phyloP scores from a whole-genome alignment of 2,329 filamentous ascomycete species.

The Pestalotiopsis sp. region DNA sequence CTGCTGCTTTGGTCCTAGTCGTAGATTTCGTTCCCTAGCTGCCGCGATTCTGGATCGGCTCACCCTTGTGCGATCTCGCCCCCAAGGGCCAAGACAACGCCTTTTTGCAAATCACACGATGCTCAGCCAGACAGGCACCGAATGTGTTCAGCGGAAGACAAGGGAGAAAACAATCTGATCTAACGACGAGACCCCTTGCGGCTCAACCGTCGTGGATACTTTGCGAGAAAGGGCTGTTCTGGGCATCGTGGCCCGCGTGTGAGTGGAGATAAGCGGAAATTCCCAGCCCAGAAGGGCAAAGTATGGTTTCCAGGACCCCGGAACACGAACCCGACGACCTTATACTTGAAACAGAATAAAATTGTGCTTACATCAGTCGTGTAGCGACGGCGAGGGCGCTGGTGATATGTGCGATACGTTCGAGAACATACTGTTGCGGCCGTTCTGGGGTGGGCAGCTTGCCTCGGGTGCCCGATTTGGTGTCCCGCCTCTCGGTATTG shows the following conservation, averaged over 20 bases:
- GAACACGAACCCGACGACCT: background rate
- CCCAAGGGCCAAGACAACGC: background rate
- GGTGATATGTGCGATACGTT: background rate
- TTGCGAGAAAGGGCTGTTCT: background rate
- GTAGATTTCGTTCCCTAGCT: background rate
- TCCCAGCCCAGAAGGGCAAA: background rate
- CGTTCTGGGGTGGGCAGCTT: background rate
- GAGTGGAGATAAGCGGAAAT: background rate
- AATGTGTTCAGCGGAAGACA: background rate
- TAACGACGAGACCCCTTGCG: background rate
- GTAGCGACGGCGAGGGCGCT: background rate
- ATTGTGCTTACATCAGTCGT: constrained; percentile 5
- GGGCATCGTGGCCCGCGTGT: background rate
- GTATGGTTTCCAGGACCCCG: background rate
- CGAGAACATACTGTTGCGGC: background rate
- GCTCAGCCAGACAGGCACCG: background rate
- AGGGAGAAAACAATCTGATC: background rate
- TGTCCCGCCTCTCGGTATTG: background rate
- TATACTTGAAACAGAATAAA: constrained; percentile 1
- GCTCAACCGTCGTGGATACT: background rate
- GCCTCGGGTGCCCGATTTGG: background rate
- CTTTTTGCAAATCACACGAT: background rate
- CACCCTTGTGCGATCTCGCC: background rate
- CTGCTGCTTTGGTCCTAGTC: background rate
- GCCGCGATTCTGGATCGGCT: background rate